Percentiles rank a stretch among this genome's conserved stretches.
These are phyloP conservation scores for Candida arabinofermentans DNA, from an alignment of 805 yeast genomes.

Conservation along the genomic window DNA sequence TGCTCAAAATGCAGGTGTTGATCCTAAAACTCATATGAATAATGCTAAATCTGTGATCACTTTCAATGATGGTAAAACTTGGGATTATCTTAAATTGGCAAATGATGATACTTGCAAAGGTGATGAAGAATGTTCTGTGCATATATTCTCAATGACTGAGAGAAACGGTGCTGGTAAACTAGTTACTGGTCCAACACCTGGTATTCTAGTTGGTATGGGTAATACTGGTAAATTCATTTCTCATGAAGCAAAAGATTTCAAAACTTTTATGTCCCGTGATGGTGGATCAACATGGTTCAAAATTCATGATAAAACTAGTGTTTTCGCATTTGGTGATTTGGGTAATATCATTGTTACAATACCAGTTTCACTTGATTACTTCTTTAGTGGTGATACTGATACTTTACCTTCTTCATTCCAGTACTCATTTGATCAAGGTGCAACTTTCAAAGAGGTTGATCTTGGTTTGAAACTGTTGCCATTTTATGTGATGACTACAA, in stretches of 20 bases:
- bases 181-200: constrained; percentile 54
- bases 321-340: constrained; percentile 66
- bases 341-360: constrained; percentile 69
- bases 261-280: constrained; percentile 66
- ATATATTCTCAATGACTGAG: constrained; percentile 32
- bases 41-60: constrained; percentile 37
- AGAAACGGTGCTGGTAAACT: constrained; percentile 38
- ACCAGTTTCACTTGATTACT: constrained; percentile 31
- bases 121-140: constrained; percentile 47
- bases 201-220: constrained; percentile 64
- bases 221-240: constrained; percentile 65
- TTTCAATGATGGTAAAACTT: constrained; percentile 49
- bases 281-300: constrained; percentile 73
- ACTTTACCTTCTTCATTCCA: constrained; percentile 18
- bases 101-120: constrained; percentile 43
- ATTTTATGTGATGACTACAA: constrained; percentile 37
- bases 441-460: constrained; percentile 52
- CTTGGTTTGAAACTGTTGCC: constrained; percentile 37
- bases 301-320: constrained; percentile 48
- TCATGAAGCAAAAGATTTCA: constrained; percentile 9
- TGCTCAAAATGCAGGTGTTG: constrained; percentile 19
- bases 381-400: constrained; percentile 32
- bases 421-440: constrained; percentile 73
- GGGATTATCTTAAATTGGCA: constrained; percentile 44
- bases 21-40: constrained; percentile 26